These are phyloP conservation scores for Warburgia ugandensis DNA, from an alignment of 164 flowering plant genomes.

Conservation along the genomic window DNA sequence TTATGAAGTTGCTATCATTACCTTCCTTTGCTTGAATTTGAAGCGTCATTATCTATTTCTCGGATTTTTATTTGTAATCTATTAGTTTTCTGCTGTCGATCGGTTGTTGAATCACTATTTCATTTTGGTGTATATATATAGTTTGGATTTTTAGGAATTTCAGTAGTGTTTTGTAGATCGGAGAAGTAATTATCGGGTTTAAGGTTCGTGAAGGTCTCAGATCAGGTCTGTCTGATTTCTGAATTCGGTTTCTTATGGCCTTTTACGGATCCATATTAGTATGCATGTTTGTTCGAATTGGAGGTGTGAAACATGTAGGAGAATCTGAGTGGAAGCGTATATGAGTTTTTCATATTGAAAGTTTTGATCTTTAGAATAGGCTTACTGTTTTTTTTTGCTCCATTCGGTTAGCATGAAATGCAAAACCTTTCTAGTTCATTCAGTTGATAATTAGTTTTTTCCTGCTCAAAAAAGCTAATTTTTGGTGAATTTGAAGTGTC, in stretches of 20 bases:
- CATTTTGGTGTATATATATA: not conserved
- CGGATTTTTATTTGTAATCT: too few species aligned
- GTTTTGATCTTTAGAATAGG: not conserved
- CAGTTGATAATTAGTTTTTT: not conserved
- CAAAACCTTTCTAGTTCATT: not conserved
- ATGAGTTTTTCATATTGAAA: too few species aligned
- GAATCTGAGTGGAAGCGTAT: too few species aligned
- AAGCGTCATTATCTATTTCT: too few species aligned
- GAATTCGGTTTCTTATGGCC: not conserved
- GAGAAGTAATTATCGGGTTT: not conserved
- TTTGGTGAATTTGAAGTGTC: too few species aligned
- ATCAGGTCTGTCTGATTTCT: not conserved
- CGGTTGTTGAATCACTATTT: too few species aligned
- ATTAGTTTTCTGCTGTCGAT: too few species aligned
- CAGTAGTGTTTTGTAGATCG: not conserved
- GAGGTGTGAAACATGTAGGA: too few species aligned
- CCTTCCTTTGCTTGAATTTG: too few species aligned
- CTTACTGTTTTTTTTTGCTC: not conserved
- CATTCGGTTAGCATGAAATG: not conserved
- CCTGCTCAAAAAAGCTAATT: too few species aligned
- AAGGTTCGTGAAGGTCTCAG: not conserved
- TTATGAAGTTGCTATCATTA: too few species aligned
- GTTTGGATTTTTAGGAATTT: not conserved
- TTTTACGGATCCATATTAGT: not conserved
- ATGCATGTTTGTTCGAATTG: not conserved